phyloP scores from a whole-genome alignment of 192 early-diverging fungal species.

The Coemansia erecta region DNA sequence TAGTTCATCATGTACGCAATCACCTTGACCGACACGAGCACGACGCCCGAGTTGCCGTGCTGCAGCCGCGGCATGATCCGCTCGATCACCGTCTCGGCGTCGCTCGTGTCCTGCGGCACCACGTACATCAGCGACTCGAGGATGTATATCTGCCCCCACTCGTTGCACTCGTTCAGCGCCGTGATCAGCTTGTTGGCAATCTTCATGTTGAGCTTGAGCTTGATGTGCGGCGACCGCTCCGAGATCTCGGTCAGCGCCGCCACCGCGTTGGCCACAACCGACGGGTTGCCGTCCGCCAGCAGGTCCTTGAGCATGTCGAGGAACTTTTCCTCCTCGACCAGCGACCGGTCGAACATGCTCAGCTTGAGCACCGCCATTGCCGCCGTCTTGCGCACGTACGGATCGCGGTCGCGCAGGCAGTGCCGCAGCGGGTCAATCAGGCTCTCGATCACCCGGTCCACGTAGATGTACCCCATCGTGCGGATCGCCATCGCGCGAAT shows the following conservation, averaged over 20 bases:
- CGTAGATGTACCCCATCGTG: constrained; percentile 96
- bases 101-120: constrained; percentile 79
- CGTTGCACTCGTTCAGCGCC: constrained; percentile 94
- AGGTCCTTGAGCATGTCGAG: constrained; percentile 87
- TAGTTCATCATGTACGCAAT: constrained; percentile 96
- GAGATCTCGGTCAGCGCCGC: constrained; percentile 93
- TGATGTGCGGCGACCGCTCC: constrained; percentile 80
- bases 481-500: constrained; percentile 94
- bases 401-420: constrained; percentile 82
- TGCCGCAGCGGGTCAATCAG: constrained; percentile 83
- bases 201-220: constrained; percentile 79
- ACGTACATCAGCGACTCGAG: constrained; percentile 89
- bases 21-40: constrained; percentile 80
- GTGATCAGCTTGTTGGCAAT: constrained; percentile 90
- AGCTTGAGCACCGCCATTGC: constrained; percentile 94
- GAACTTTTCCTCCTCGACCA: constrained; percentile 86
- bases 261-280: constrained; percentile 95
- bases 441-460: constrained; percentile 84
- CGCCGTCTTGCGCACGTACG: constrained; percentile 96
- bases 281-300: constrained; percentile 86
- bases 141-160: constrained; percentile 97
- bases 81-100: constrained; percentile 90
- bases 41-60: constrained; percentile 93
- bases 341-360: constrained; percentile 78
- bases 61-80: constrained; percentile 86